Evolutionary conservation across 352 stramenopile species (phyloP).

Genomic region (Blastocystis hominis): DNA sequence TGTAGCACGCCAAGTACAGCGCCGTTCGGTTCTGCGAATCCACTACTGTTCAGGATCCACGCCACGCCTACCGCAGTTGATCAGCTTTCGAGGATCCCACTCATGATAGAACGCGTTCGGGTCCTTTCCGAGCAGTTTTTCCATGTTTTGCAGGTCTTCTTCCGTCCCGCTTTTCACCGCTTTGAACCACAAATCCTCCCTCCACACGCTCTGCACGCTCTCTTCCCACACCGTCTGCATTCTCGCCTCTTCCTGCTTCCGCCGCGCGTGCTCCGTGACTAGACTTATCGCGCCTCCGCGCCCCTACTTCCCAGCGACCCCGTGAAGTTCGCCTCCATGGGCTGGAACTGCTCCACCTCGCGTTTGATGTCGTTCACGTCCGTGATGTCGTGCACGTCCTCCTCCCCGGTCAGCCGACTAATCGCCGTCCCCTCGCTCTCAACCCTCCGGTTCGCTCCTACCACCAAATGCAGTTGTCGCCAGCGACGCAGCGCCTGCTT

Average conservation of each 20-base stretch:
- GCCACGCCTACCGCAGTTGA: not conserved
- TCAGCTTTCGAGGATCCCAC: constrained; percentile 44
- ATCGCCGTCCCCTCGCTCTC: not conserved
- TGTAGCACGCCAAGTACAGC: constrained; percentile 12
- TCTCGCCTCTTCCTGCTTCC: constrained; percentile 11
- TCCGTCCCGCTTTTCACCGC: constrained; percentile 1
- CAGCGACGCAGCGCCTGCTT: constrained; percentile 1
- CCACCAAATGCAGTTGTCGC: constrained; percentile 20
- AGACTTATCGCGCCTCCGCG: not conserved
- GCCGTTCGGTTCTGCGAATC: constrained; percentile 16
- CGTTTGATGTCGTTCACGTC: not conserved
- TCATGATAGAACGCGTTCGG: constrained; percentile 46
- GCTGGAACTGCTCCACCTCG: constrained; percentile 14
- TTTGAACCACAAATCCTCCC: constrained; percentile 13
- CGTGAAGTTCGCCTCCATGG: not conserved
- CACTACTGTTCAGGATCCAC: not conserved
- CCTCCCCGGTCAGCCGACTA: constrained; percentile 24
- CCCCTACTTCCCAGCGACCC: constrained; percentile 1
- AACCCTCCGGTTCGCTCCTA: not conserved
- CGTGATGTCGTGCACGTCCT: constrained; percentile 26
- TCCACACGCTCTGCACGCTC: not conserved
- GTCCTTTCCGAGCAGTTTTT: not conserved
- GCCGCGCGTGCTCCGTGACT: not conserved
- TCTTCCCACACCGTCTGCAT: constrained; percentile 37
- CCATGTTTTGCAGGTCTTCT: not conserved